Conservation (phyloP, 495 filamentous ascomycete genomes). For the Neurospora sublineolata region DNA sequence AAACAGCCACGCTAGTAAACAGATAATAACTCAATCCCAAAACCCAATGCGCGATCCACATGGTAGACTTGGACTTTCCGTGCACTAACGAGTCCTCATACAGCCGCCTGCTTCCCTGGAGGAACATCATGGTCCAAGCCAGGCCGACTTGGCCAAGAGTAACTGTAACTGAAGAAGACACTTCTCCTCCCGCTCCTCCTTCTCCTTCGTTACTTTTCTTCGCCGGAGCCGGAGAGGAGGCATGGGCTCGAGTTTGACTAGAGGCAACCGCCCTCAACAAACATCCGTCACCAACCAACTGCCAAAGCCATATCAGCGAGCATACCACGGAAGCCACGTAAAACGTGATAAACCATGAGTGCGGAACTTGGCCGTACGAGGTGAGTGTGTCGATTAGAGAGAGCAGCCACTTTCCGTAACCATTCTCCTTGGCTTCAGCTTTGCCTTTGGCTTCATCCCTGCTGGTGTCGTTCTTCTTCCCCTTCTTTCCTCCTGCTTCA, state of each 20-base stretch:
- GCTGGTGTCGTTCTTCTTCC: not conserved
- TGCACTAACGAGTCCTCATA: slow-evolving; percentile 56
- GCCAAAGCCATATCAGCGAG: slow-evolving; percentile 64
- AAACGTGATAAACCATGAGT: slow-evolving; percentile 79
- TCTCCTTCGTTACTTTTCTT: not conserved
- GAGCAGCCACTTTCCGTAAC: slow-evolving; percentile 10
- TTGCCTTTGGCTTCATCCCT: not conserved
- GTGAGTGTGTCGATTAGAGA: slow-evolving; percentile 19
- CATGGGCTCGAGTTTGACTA: slow-evolving; percentile 12
- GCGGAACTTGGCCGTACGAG: slow-evolving; percentile 52
- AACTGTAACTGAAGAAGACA: slow-evolving; percentile 28
- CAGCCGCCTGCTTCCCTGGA: slow-evolving; percentile 64
- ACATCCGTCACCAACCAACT: slow-evolving; percentile 48
- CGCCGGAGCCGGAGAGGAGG: slow-evolving; percentile 9
- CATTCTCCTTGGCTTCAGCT: not conserved
- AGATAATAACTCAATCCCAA: slow-evolving; percentile 72
- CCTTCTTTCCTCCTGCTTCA: not conserved
- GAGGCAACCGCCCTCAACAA: slow-evolving; percentile 33
- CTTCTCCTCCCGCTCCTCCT: not conserved
- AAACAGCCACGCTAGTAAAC: slow-evolving; percentile 57
- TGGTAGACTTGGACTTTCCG: slow-evolving; percentile 53
- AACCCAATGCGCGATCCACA: slow-evolving; percentile 77
- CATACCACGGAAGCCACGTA: slow-evolving; percentile 62
- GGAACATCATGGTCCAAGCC: slow-evolving; percentile 55
- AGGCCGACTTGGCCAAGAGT: slow-evolving; percentile 54